Evolutionary conservation across 306 rosid genomes (phyloP).

Genomic region (Prunus armeniaca): DNA sequence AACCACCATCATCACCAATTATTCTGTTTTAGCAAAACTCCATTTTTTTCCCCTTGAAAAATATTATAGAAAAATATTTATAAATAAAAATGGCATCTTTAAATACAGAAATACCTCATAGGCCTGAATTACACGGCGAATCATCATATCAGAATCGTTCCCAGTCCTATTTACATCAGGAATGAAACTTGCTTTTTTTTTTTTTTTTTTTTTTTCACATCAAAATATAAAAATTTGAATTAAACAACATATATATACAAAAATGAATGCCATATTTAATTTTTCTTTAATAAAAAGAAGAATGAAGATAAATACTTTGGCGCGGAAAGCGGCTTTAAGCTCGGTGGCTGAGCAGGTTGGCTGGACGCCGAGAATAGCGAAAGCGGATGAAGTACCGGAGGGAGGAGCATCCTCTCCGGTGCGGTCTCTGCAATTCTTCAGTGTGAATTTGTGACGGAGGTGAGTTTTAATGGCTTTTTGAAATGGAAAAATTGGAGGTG

Average conservation of each 20-base stretch:
- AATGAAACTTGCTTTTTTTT: too few species aligned
- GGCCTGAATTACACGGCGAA: slow-evolving; percentile 85
- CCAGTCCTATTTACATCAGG: slow-evolving; percentile 66
- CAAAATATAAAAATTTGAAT: not conserved
- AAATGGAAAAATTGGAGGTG: slow-evolving; percentile 26
- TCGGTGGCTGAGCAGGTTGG: slow-evolving; percentile 57
- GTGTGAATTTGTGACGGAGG: slow-evolving; percentile 7
- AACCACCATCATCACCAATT: not conserved
- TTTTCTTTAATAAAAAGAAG: not conserved
- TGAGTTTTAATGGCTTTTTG: slow-evolving; percentile 27
- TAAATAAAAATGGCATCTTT: not conserved
- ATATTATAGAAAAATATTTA: not conserved
- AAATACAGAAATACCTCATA: slow-evolving; percentile 47
- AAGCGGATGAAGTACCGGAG: slow-evolving; percentile 50
- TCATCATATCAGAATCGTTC: slow-evolving; percentile 54
- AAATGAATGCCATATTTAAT: not conserved
- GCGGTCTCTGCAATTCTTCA: slow-evolving; percentile 31
- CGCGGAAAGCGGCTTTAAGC: slow-evolving; percentile 84
- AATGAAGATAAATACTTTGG: slow-evolving; percentile 42
- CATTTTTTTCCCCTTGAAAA: not conserved
- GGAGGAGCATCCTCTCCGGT: slow-evolving; percentile 37
- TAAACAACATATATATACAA: not conserved
- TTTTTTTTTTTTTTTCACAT: not conserved
- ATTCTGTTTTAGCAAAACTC: not conserved
- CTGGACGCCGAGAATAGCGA: slow-evolving; percentile 58